Base-by-base conservation (phyloP, 2,329 filamentous ascomycete genomes). In the Sporothrix variecibatus region DNA sequence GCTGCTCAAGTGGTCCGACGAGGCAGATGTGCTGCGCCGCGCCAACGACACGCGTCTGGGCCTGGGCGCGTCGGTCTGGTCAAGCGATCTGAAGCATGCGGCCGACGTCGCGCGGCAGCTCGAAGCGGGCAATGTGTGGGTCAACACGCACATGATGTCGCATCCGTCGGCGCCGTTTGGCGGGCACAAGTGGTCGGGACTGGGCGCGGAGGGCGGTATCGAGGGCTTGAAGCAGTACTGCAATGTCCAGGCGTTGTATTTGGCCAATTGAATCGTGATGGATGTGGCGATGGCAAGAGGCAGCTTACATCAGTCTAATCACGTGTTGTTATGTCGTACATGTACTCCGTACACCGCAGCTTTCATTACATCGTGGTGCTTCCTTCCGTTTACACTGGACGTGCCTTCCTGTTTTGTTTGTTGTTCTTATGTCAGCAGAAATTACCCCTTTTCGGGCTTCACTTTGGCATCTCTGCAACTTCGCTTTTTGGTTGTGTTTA, bases 11-110 rank as follows among this genome's bases (percentile, higher is more conserved):
- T 87, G 83, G 83, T 79, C 78, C 1, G 81, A 83, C 69, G 83
- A 85, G 73, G 82, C 83, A 23, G 85, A 86, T 26, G 83, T 86
- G 43, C 81, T 87, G 74, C 77, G 76, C 46, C 81, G 84, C 38
- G 84, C 83, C 49, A 89, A 89, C 80, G 80, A 84, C 78, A 84
- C 83, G 26, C 83, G 85, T 62, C 81, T 83, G 6, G 87, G 86
- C 67, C 84, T 89, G 0, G 87, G 85, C 58, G 86, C 86, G 58
- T 87, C 84, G 31, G 86, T 89, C 23, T 89, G 85, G 85, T 81
- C 81, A 67, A 83, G 82, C 68, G 85, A 88, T 79, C 76, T 86
- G 17, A 82, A 80, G 73, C 82, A 83, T 72, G 87, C 86, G 1
- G 80, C 82, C 74, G 79, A 82, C 64, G 83, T 89, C 71, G 86